A percentile compares a stretch with the other conserved stretches of the same genome.
Conservation (phyloP, 805 yeast genomes). For the Saccharomycopsis olivae region DNA sequence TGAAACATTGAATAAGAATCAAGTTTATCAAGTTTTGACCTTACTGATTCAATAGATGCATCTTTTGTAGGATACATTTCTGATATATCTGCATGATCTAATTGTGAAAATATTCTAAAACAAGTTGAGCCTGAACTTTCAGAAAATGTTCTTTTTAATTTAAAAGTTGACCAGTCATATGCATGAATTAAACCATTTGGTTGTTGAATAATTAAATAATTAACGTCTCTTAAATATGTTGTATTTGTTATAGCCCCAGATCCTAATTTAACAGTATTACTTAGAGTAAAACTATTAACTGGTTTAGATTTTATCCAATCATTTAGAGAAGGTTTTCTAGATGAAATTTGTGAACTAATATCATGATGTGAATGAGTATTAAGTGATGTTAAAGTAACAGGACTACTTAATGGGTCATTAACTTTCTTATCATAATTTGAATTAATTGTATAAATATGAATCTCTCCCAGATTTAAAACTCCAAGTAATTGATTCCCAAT, state of each 20-base stretch:
- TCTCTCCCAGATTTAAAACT: too few relatives aligned
- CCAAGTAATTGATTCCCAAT: too few relatives aligned
- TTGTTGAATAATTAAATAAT: conserved; percentile 7
- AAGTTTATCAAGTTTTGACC: conserved; percentile 3
- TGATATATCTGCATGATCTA: conserved; percentile 4
- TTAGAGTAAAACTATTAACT: background rate
- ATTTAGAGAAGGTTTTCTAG: background rate
- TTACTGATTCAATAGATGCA: background rate
- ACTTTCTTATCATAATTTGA: background rate
- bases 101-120: conserved; percentile 8
- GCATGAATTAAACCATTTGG: conserved; percentile 4
- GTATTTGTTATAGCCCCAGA: conserved; percentile 1
- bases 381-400: conserved; percentile 13
- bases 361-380: conserved; percentile 1
- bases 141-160: conserved; percentile 1
- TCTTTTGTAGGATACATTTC: background rate
- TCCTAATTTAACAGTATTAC: too few relatives aligned
- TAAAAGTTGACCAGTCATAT: conserved; percentile 7
- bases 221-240: conserved; percentile 5
- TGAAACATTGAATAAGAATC: conserved; percentile 15
- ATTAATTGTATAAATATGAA: too few relatives aligned
- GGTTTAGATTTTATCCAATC: background rate
- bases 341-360: background rate
- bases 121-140: conserved; percentile 2
- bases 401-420: conserved; percentile 10